Percentiles rank a stretch among this genome's conserved stretches.
Conservation (phyloP, 179 eudicot genomes). For the Silene noctiflora region DNA sequence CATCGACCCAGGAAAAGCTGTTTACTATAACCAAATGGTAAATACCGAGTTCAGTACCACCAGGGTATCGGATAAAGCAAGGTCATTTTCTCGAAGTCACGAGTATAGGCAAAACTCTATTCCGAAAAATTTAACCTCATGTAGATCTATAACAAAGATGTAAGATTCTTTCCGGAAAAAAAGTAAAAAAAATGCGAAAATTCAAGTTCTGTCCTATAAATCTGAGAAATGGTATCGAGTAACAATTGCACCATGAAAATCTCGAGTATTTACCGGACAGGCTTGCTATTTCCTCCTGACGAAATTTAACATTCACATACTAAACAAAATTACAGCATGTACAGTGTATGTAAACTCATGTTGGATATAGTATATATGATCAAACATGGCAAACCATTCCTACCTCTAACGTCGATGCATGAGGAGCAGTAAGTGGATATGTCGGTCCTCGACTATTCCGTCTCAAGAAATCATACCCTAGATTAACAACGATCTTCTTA, state of each 20-base stretch:
- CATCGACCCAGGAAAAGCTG: no score
- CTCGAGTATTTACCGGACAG: neutral
- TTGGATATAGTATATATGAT: neutral
- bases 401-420: constrained; percentile 91
- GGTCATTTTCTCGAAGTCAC: no score
- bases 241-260: constrained; percentile 9
- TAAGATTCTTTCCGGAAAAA: neutral
- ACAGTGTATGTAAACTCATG: constrained; percentile 26
- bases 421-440: constrained; percentile 68
- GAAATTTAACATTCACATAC: constrained; percentile 14
- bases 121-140: no score
- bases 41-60: no score
- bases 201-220: neutral
- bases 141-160: no score
- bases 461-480: constrained; percentile 90
- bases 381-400: constrained; percentile 85
- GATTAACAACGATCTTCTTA: constrained; percentile 63
- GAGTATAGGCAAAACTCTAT: no score
- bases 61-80: no score
- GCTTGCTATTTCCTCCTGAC: neutral
- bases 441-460: constrained; percentile 68
- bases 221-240: neutral
- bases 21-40: no score
- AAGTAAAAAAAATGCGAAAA: no score
- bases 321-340: constrained; percentile 38